These are phyloP conservation scores for Musa acuminata DNA, from an alignment of 176 grass and related monocot genomes.

Conservation along the genomic window DNA sequence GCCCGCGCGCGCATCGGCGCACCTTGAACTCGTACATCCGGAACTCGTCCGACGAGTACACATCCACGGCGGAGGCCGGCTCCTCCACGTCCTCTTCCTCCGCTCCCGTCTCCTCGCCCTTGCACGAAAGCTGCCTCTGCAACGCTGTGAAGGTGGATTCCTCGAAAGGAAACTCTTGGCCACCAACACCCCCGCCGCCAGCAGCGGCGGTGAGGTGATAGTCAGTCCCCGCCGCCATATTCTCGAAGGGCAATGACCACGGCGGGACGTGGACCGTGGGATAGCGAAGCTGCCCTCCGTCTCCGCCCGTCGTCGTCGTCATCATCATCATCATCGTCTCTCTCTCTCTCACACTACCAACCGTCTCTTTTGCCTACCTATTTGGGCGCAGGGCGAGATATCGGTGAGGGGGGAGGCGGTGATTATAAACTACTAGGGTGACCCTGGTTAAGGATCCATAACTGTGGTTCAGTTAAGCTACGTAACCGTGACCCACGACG, in stretches of 20 bases:
- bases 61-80: constrained; percentile 29
- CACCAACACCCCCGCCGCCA: background rate
- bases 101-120: constrained; percentile 30
- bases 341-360: rapidly evolving
- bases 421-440: background rate
- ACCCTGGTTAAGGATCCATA: background rate
- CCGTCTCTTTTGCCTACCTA: background rate
- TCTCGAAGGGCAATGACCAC: constrained; percentile 43
- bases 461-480: background rate
- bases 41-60: constrained; percentile 76
- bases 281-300: constrained; percentile 19
- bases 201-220: background rate
- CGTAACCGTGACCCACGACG: too few species aligned
- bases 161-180: constrained; percentile 33
- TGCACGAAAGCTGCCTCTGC: constrained; percentile 38
- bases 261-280: constrained; percentile 39
- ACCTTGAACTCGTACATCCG: constrained; percentile 99
- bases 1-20: constrained; percentile 52
- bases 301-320: constrained; percentile 13
- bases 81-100: constrained; percentile 10
- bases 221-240: constrained; percentile 36
- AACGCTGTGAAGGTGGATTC: constrained; percentile 24
- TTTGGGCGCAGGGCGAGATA: background rate
- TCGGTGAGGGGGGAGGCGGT: background rate
- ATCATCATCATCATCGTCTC: constrained; percentile 52